Conservation (phyloP, 768 basidiomycete genomes). For the Tephrocybe sp. region DNA sequence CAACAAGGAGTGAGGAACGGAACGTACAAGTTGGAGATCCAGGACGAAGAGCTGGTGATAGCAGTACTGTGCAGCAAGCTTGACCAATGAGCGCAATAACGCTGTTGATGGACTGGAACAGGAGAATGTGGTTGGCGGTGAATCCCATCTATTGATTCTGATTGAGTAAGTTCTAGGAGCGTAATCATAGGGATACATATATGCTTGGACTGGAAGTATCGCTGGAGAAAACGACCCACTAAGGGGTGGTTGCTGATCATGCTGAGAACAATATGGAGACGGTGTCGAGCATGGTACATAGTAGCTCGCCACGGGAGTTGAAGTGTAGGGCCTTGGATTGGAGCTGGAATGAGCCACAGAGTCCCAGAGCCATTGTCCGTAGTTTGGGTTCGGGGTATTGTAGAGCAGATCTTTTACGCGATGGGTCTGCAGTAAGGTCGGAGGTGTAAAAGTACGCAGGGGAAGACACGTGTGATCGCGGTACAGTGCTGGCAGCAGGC, state of each 20-base stretch:
- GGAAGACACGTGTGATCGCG: conserved; percentile 22
- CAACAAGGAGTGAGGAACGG: not conserved
- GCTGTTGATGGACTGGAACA: conserved; percentile 54
- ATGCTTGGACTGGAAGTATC: conserved; percentile 7
- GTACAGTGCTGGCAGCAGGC: not conserved
- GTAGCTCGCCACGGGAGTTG: conserved; percentile 1
- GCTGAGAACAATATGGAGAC: conserved; percentile 16
- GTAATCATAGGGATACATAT: conserved; percentile 18
- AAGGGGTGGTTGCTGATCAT: conserved; percentile 4
- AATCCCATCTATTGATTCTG: conserved; percentile 52
- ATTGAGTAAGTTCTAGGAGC: too few relatives aligned
- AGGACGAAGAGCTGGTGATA: conserved; percentile 41
- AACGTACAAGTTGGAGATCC: conserved; percentile 43
- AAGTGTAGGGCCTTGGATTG: conserved; percentile 10
- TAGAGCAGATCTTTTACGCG: conserved; percentile 34
- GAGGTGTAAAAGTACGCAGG: conserved; percentile 35
- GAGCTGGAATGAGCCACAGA: conserved; percentile 13
- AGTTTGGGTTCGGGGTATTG: conserved; percentile 26
- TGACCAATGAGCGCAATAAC: conserved; percentile 53
- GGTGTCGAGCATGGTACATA: conserved; percentile 18
- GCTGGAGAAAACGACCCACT: not conserved
- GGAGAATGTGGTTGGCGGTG: conserved; percentile 39
- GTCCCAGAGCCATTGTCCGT: conserved; percentile 13
- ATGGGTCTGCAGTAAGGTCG: conserved; percentile 24
- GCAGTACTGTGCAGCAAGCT: conserved; percentile 43